These are phyloP conservation scores for Falciphora oryzae DNA, from an alignment of 2,329 filamentous ascomycete species.

Conservation along the genomic window DNA sequence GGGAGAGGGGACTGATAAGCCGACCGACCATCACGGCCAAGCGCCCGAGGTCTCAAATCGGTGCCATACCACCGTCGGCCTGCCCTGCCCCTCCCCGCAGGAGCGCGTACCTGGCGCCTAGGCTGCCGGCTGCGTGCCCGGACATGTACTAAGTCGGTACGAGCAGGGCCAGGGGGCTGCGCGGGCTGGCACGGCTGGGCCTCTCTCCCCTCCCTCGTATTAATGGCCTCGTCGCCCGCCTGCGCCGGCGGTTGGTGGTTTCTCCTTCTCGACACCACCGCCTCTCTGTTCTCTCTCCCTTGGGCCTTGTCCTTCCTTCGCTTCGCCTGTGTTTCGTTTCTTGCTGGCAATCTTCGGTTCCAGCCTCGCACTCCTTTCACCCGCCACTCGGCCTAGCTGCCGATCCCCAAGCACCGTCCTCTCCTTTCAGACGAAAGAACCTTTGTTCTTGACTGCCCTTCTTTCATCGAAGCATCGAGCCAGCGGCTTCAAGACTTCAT, in stretches of 20 bases:
- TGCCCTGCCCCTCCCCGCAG: neutral
- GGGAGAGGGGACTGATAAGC: neutral
- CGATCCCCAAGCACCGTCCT: neutral
- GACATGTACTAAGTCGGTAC: neutral
- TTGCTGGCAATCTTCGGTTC: neutral
- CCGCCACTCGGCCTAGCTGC: conserved; percentile 4
- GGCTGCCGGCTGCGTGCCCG: neutral
- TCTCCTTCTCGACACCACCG: neutral
- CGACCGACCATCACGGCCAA: neutral
- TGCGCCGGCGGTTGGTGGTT: neutral
- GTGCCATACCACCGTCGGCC: too few species aligned
- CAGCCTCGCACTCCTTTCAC: conserved; percentile 1
- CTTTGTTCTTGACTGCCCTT: conserved; percentile 2
- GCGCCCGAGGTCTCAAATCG: neutral
- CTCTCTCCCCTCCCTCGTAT: neutral
- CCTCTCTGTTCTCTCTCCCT: neutral
- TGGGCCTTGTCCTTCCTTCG: neutral
- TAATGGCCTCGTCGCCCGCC: neutral
- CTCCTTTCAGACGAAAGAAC: neutral
- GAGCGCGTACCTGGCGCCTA: neutral
- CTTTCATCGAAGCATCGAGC: neutral
- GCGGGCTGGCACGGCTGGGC: neutral
- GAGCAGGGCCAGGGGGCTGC: neutral
- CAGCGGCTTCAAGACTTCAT: neutral
- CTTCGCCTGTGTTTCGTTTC: neutral